Evolutionary conservation across 768 basidiomycete genomes (phyloP).

Genomic region (Amanita jacksonii): DNA sequence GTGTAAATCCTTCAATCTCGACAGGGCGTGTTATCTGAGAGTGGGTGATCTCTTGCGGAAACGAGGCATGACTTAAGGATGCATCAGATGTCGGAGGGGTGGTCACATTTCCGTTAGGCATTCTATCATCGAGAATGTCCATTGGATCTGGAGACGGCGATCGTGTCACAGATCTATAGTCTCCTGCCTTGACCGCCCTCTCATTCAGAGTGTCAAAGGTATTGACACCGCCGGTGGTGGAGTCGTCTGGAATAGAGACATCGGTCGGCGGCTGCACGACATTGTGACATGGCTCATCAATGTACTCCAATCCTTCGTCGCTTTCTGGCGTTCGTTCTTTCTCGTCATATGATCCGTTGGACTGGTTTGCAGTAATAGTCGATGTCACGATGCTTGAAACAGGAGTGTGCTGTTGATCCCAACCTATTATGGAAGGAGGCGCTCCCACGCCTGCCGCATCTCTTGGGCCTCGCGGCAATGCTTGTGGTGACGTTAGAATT

Average conservation of each 20-base stretch:
- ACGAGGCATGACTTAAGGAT: not conserved
- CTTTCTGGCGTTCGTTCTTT: not conserved
- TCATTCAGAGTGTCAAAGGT: too few relatives aligned
- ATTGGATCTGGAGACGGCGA: not conserved
- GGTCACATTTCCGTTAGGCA: not conserved
- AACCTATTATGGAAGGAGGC: not conserved
- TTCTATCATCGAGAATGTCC: not conserved
- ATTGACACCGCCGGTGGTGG: slow-evolving; percentile 5
- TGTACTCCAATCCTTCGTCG: slow-evolving; percentile 7
- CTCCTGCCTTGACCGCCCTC: not conserved
- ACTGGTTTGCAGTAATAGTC: too few relatives aligned
- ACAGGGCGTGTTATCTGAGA: not conserved
- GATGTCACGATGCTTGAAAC: too few relatives aligned
- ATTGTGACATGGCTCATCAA: not conserved
- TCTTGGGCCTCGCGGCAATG: not conserved
- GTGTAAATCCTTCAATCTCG: slow-evolving; percentile 23
- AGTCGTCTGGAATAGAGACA: too few relatives aligned
- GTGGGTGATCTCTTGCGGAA: not conserved
- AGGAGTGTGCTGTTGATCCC: too few relatives aligned
- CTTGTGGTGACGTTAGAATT: too few relatives aligned
- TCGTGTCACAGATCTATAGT: not conserved
- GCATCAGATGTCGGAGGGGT: not conserved
- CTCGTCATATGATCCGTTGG: not conserved
- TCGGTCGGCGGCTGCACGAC: too few relatives aligned
- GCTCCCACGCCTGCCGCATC: not conserved